phyloP scores from a whole-genome alignment of 2,329 filamentous ascomycete genomes.

The Fusarium heterosporum region DNA sequence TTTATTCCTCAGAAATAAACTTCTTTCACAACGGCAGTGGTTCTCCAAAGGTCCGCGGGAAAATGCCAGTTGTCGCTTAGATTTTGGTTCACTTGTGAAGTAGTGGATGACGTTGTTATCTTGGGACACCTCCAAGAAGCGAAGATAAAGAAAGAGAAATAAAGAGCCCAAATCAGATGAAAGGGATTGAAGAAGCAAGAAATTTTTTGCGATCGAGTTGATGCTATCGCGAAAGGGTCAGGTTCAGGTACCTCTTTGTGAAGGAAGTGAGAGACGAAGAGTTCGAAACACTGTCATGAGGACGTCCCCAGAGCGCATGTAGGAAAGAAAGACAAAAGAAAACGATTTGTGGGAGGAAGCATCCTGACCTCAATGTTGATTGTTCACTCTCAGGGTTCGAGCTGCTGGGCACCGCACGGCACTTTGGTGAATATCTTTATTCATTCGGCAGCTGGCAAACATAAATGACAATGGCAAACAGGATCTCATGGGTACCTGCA shows the following conservation, averaged over 20 bases:
- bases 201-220: too few species aligned
- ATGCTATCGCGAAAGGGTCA: too few species aligned
- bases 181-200: too few species aligned
- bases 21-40: not conserved
- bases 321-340: too few species aligned
- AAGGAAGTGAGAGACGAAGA: too few species aligned
- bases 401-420: not conserved
- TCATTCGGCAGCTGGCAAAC: not conserved
- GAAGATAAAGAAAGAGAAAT: not conserved
- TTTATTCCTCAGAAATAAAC: not conserved
- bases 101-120: not conserved
- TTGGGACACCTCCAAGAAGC: too few species aligned
- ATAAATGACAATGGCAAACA: not conserved
- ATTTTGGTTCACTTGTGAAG: not conserved
- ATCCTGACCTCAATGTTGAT: too few species aligned
- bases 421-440: not conserved
- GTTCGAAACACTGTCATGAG: too few species aligned
- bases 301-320: too few species aligned
- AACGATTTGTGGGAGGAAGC: too few species aligned
- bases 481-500: too few species aligned
- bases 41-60: not conserved
- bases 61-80: not conserved
- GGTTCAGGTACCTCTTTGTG: too few species aligned
- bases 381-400: not conserved
- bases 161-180: not conserved